Evolutionary conservation across 73 alveolate species (phyloP), one percentile per base, ranked within the genome.

Genomic region (Paramecium biaurelia): DNA sequence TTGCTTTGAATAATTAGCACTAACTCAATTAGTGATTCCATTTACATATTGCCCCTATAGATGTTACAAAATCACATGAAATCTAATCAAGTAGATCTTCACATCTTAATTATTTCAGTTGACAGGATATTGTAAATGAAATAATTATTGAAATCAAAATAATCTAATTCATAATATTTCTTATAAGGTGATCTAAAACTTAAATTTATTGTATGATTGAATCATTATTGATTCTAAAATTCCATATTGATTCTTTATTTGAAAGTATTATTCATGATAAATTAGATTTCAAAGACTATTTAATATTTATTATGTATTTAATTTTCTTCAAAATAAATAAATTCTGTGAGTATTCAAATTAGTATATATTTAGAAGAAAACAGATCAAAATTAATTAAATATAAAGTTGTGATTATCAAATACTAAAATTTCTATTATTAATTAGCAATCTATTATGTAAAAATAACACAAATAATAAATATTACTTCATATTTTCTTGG

Each of bases 401-500:
- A 7, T 53, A 18, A 7, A 18, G 32, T n/a, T 1, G 21, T 5
- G 68, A 53, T 47, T 53, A 53, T 53, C 68, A 2, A 53, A 15
- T 15, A 53, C 26, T 53, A 53, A 4, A 53, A 18, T 53, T 18
- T 53, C 30, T n/a, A 53, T 53, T 53, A 38, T 53, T 53, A n/a
- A 5, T 18, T 53, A 4, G 30, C 30, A n/a, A 53, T 18, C 30
- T 53, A 53, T 38, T 1, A 53, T 53, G 68, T 53, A 53, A 53
- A n/a, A 53, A n/a, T 53, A 53, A 53, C 68, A 53, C 68, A 53
- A n/a, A 53, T 18, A 72, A 32, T 72, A 72, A 11, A 35, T 72
- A 35, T 35, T 72, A 72, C 21, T 28, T 41, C 90, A 79, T 10
- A 79, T 37, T 79, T 79, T 79, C 49, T 79, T 79, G 8, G 90